Evolutionary conservation across 208 protist genomes (phyloP), one percentile per base, ranked within the genome.

Genomic region (Acanthamoeba royreba): DNA sequence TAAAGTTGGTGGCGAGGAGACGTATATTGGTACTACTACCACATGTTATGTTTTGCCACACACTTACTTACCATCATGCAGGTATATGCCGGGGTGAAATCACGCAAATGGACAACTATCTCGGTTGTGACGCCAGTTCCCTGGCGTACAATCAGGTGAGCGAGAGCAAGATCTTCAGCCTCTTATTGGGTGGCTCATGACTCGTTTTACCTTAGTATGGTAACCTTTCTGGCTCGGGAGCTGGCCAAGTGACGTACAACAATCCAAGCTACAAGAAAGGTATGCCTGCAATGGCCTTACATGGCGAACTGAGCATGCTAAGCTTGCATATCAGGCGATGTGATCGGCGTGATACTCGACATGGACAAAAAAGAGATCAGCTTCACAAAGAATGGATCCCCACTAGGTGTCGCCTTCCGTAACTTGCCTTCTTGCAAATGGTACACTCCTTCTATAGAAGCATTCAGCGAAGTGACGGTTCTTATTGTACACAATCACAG

Each of bases 341-440:
- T 55, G 19, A 53, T 86, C 5, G 74, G 74, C 2, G 74, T 86
- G 74, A 1, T 53, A 31, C 19, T 86, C 19, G 74, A 86, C 74
- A 86, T 86, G 74, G 74, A 86, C 74, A 86, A 86, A n/a, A 17
- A 86, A 25, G 74, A 86, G 38, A 15, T 86, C 22, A 55, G 43
- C 74, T 86, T 86, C 45, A 52, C 22, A 28, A 86, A 55, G 43
- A 86, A 86, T 47, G 74, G 74, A 63, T 28, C 45, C 9, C 33
- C 38, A 28, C 74, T 86, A 1, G 74, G 74, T 8, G 8, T 38
- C 25, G 74, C 74, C 25, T 86, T 86, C 74, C 13, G 45, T 8
- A n/a, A 63, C 0, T 13, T 86, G 17, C 61, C 61, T 1, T 9
- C 5, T 2, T 13, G n/a, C 17, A 72, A 72, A 31, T 72, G 61